These are phyloP conservation scores for Paecilomyces niveus DNA, from an alignment of 2,329 filamentous ascomycete genomes.

Conservation along the genomic window DNA sequence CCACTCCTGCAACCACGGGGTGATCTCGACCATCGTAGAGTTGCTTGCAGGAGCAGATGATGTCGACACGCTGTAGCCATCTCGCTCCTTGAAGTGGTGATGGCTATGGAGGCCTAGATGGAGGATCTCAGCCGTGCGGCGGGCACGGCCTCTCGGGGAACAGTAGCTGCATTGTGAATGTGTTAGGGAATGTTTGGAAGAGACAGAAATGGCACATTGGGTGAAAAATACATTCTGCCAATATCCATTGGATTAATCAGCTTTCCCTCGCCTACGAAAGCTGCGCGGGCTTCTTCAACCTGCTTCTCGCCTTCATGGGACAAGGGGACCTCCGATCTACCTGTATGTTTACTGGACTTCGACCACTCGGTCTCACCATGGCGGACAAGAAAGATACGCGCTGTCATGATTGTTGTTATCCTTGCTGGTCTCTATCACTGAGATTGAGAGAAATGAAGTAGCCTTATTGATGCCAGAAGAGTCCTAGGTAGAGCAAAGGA, in stretches of 20 bases:
- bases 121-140: conserved; percentile 8
- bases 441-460: not conserved
- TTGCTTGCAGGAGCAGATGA: not conserved
- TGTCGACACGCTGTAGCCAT: not conserved
- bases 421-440: not conserved
- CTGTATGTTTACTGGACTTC: conserved; percentile 7
- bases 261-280: conserved; percentile 1
- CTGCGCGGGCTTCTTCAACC: conserved; percentile 1
- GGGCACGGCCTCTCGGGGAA: conserved; percentile 6
- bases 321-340: conserved; percentile 6
- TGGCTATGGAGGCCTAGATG: conserved; percentile 6
- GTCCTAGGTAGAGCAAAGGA: not conserved
- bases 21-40: conserved; percentile 21
- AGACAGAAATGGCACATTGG: not conserved
- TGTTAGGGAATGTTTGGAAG: not conserved
- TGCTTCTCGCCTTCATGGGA: conserved; percentile 4
- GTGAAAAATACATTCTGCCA: conserved; percentile 3
- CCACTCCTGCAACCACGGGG: conserved; percentile 67
- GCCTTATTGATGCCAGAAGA: not conserved
- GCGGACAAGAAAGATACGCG: conserved; percentile 10
- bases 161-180: conserved; percentile 3
- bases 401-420: not conserved
- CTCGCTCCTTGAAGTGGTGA: conserved; percentile 5
- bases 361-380: conserved; percentile 11
- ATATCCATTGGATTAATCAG: conserved; percentile 7